These are phyloP conservation scores for Gryganskiella cystojenkinii DNA, from an alignment of 192 early-diverging fungal genomes.

Conservation along the genomic window DNA sequence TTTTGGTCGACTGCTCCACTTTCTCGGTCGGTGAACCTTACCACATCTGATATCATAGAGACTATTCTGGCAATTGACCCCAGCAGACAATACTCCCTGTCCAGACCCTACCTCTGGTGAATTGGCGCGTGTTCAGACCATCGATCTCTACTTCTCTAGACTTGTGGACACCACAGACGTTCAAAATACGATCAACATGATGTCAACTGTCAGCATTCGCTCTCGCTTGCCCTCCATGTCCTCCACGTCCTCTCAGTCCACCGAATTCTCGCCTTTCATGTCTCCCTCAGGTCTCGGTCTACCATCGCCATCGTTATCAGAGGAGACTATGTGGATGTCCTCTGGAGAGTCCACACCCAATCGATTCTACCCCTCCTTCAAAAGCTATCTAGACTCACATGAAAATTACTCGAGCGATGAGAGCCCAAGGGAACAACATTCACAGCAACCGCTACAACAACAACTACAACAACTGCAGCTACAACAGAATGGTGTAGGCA, in stretches of 20 bases:
- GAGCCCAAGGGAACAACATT: not conserved
- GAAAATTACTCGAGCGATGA: not conserved
- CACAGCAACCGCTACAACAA: not conserved
- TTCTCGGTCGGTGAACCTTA: no score
- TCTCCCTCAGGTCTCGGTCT: not conserved
- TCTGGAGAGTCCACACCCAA: slow-evolving; percentile 2
- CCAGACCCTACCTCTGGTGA: slow-evolving; percentile 11
- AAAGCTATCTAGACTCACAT: not conserved
- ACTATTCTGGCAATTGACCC: not conserved
- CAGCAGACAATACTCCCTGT: not conserved
- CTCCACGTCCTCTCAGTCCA: not conserved
- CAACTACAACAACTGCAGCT: not conserved
- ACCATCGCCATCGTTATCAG: not conserved
- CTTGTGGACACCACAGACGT: slow-evolving; percentile 2
- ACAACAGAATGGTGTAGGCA: not conserved
- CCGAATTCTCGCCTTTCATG: slow-evolving; percentile 5
- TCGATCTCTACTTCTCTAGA: slow-evolving; percentile 18
- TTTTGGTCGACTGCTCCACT: not conserved
- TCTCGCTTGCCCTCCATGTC: not conserved
- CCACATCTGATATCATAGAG: not conserved
- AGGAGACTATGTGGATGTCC: slow-evolving; percentile 6
- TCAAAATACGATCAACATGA: not conserved
- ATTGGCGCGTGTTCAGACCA: not conserved
- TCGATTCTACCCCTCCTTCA: not conserved
- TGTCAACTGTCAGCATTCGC: not conserved